Evolutionary conservation across 768 basidiomycete species (phyloP).

Genomic region (Hirschioporus abietinus): DNA sequence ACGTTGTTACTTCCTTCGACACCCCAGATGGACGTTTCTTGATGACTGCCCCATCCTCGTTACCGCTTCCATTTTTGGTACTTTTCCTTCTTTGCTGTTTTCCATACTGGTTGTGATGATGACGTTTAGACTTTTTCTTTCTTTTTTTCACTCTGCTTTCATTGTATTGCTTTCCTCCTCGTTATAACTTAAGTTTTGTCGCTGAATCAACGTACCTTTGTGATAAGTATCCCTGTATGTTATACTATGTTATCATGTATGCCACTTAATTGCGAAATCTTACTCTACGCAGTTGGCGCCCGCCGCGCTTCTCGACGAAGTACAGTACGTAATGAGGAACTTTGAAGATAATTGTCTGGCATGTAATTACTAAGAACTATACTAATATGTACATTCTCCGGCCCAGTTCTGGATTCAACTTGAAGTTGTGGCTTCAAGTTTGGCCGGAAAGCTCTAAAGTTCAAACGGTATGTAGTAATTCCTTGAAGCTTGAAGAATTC

Average conservation of each 20-base stretch:
- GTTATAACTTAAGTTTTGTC: background rate
- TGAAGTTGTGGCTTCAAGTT: too few relatives aligned
- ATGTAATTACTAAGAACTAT: too few relatives aligned
- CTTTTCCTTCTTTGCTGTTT: background rate
- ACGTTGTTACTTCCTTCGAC: conserved; percentile 23
- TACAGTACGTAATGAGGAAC: background rate
- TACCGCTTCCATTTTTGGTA: background rate
- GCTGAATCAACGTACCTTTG: background rate
- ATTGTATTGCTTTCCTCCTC: background rate
- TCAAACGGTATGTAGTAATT: too few relatives aligned
- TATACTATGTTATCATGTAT: background rate
- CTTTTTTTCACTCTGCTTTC: background rate
- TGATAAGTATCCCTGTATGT: background rate
- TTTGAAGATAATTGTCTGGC: too few relatives aligned
- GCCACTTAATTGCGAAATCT: background rate
- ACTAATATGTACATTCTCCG: too few relatives aligned
- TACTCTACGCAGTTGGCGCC: background rate
- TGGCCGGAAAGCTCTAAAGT: too few relatives aligned
- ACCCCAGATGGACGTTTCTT: background rate
- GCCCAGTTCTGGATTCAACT: too few relatives aligned
- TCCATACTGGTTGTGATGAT: background rate
- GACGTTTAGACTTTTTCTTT: background rate
- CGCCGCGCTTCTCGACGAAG: background rate
- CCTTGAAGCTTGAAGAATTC: too few relatives aligned
- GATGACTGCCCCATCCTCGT: background rate